Percentiles rank a stretch among this genome's conserved stretches.
phyloP scores from a whole-genome alignment of 2,329 filamentous ascomycete genomes.

The Fusarium chaquense region DNA sequence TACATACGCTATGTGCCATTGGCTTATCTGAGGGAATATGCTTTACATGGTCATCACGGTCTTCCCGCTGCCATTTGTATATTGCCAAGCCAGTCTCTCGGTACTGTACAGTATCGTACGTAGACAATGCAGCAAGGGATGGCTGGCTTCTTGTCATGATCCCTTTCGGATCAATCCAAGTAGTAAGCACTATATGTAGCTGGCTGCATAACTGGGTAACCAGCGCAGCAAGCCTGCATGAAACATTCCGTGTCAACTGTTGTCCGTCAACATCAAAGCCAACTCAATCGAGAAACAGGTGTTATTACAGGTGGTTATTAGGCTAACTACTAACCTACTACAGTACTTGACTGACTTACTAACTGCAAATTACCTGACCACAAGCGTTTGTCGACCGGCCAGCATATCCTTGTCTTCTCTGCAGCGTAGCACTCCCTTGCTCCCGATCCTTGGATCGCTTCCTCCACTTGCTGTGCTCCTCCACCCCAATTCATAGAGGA shows the following conservation, averaged over 20 bases:
- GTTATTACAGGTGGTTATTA: constrained; percentile 32
- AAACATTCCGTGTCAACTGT: not conserved
- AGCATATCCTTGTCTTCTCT: constrained; percentile 31
- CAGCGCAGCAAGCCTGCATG: not conserved
- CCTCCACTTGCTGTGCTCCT: constrained; percentile 35
- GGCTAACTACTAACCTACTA: constrained; percentile 25
- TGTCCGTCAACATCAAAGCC: not conserved
- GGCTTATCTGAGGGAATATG: not conserved
- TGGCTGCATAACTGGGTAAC: not conserved
- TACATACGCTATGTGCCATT: not conserved
- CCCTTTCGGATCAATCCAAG: not conserved
- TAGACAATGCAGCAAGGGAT: not conserved
- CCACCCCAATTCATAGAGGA: constrained; percentile 1
- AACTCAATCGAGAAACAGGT: not conserved
- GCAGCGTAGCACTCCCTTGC: constrained; percentile 15
- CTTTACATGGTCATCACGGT: constrained; percentile 8
- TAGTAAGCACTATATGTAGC: not conserved
- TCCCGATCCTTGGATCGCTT: constrained; percentile 24
- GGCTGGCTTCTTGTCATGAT: not conserved
- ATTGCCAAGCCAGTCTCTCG: constrained; percentile 20
- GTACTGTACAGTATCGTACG: not conserved
- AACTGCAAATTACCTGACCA: constrained; percentile 35
- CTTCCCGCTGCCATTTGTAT: constrained; percentile 16
- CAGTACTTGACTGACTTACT: not conserved
- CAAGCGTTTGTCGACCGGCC: constrained; percentile 41